Percentiles rank a stretch among this genome's conserved stretches.
Evolutionary conservation across 441 rosid genomes (phyloP).

Genomic region (Jatropha multifida): DNA sequence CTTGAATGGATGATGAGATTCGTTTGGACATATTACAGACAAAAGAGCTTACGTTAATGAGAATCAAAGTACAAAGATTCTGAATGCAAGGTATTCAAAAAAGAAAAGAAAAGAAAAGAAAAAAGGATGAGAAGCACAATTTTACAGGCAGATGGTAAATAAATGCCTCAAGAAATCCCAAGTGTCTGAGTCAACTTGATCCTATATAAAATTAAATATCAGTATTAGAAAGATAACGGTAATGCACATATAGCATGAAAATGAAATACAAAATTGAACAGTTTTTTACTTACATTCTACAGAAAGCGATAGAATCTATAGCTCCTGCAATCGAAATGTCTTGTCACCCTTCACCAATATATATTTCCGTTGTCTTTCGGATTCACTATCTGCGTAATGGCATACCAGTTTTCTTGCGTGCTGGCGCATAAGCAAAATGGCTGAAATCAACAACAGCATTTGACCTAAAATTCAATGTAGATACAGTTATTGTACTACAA

Average conservation of each 20-base stretch:
- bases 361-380: constrained; percentile 13
- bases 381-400: constrained; percentile 41
- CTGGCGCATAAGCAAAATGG: constrained; percentile 59
- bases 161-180: background rate
- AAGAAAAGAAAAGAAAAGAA: no score
- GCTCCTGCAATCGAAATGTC: constrained; percentile 17
- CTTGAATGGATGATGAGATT: no score
- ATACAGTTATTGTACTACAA: constrained; percentile 21
- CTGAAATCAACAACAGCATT: constrained; percentile 47
- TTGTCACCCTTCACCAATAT: constrained; percentile 6
- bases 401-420: constrained; percentile 31
- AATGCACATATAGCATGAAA: background rate
- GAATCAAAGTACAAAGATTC: constrained; percentile 1
- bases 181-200: background rate
- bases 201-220: constrained; percentile 18
- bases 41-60: background rate
- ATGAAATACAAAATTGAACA: constrained; percentile 4
- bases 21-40: background rate
- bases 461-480: constrained; percentile 37
- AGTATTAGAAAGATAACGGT: background rate
- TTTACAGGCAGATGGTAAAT: constrained; percentile 5
- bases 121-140: no score
- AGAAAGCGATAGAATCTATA: constrained; percentile 4
- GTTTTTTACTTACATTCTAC: background rate
- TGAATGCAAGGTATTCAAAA: background rate